Base-by-base conservation (phyloP, 345 rosid species). In the Aquilaria sinensis region DNA sequence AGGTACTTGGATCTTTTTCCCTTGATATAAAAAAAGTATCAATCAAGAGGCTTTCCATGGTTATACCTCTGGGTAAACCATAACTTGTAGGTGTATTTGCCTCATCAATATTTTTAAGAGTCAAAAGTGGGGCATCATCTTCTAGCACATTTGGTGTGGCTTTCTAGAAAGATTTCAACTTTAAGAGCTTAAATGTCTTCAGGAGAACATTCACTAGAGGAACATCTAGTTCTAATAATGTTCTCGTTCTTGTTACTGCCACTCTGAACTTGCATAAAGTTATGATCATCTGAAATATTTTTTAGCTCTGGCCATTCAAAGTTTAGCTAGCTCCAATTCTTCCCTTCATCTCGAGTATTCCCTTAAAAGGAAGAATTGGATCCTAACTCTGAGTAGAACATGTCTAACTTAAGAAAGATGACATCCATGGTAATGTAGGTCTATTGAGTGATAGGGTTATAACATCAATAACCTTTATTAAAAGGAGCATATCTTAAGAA, bases 371-470 rank as follows among this genome's bases (percentile, higher is more conserved):
- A 53, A 53, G 3, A 53, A 53, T 53, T 10, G 57, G 33, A 10
- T 4, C 6, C 10, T 53, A 7, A 1, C 10, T 0, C 9, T 16
- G 23, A 23, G 23, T 23, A 53, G 10, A 53, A 6, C 0, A 6
- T 53, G 23, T 58, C 51, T 2, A 6, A 45, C 5, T 59, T 51
- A 2, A 58, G 7, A 29, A 58, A 58, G 16, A 34, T 58, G 4
- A 58, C 62, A 58, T 58, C 62, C 51, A 46, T 58, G 2, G 51
- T 46, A 9, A 11, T 29, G 15, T 58, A 58, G 13, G 6, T 9
- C 3, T 23, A 13, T 0, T 3, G 2, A 0, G 32, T 37, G 1
- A 13, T 41, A 4, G 5, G 61, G 16, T 58, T 15, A 9, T 37
- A 34, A 2, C 60, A 57, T 3, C 30, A 0, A 8, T 37, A 57